A percentile compares a stretch with the other conserved stretches of the same genome.
Conservation (phyloP, 139 green algal genomes). For the Mesotaenium endlicherianum region DNA sequence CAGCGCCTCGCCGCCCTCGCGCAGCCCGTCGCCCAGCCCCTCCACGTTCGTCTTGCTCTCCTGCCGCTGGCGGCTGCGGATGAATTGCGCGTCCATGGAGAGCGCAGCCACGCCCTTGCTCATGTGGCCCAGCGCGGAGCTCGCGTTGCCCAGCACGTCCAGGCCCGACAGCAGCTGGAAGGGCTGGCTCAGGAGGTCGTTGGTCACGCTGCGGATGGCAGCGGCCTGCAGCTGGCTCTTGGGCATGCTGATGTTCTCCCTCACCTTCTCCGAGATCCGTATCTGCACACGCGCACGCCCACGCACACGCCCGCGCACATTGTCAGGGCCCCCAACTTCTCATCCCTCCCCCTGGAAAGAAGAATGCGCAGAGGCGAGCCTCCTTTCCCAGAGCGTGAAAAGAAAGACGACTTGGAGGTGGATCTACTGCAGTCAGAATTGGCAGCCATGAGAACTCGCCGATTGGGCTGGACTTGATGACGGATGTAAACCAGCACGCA, state of each 20-base stretch:
- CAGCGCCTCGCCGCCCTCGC: conserved; percentile 72
- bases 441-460: too few relatives aligned
- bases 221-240: conserved; percentile 21
- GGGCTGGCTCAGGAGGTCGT: conserved; percentile 48
- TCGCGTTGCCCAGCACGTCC: conserved; percentile 48
- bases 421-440: too few relatives aligned
- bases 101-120: conserved; percentile 42
- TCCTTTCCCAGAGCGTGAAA: too few relatives aligned
- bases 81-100: conserved; percentile 53
- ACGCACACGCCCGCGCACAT: too few relatives aligned
- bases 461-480: too few relatives aligned
- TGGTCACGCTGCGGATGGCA: not conserved
- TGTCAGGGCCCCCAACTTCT: too few relatives aligned
- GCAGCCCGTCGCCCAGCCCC: conserved; percentile 65
- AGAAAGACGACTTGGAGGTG: too few relatives aligned
- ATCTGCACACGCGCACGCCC: too few relatives aligned
- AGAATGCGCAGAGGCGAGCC: too few relatives aligned
- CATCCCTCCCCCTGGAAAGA: too few relatives aligned
- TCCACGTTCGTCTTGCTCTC: conserved; percentile 46
- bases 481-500: too few relatives aligned
- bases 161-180: conserved; percentile 46
- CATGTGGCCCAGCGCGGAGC: conserved; percentile 14
- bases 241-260: conserved; percentile 21
- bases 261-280: not conserved
- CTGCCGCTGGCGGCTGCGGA: conserved; percentile 48